Evolutionary conservation across 768 basidiomycete genomes (phyloP), one percentile per base, ranked within the genome.

Genomic region (Phanerochaete sordida): DNA sequence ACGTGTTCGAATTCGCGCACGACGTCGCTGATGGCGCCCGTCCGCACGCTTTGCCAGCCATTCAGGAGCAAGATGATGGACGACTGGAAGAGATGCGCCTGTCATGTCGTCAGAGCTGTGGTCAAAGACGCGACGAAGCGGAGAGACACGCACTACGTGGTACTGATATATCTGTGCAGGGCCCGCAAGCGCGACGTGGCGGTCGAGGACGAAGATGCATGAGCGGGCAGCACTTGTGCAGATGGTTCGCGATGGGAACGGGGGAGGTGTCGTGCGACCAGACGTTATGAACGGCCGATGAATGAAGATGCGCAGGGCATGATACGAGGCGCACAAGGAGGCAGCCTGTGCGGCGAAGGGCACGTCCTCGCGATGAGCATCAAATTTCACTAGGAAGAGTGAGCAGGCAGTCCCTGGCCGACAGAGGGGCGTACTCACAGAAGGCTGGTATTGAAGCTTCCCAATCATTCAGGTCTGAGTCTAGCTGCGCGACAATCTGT

Each of bases 221-320:
- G 79, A 80, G 8, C 81, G 68, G 3, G 81, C 77, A 4, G 81
- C 65, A 48, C 81, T 82, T 35, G 77, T 74, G 69, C 80, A 81
- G 61, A 82, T 81, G 0, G 80, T 79, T 19, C 81, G 72, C 0
- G 79, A 80, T 1, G 81, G 79, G 62, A 79, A 75, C 1, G 73
- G 66, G 3, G 73, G 52, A 19, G 74, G 71, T 0, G 77, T 73
- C 0, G 78, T 37, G 79, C 74, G 2, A 84, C 82, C 0, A 3
- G 81, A 82, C 0, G 88, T 88, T 60, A 94, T 86, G 71, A 90
- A 92, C 2, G 88, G 87, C 46, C 91, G 79, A 69, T 93, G 91
- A 53, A 92, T 83, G 57, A 86, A 75, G 64, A 93, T 92, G 67
- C 81, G 76, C 16, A 72, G 62, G 24, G 76, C 74, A 64, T 83